These are phyloP conservation scores for Hymenoscyphus linearis DNA, from an alignment of 2,329 filamentous ascomycete species.

Conservation along the genomic window DNA sequence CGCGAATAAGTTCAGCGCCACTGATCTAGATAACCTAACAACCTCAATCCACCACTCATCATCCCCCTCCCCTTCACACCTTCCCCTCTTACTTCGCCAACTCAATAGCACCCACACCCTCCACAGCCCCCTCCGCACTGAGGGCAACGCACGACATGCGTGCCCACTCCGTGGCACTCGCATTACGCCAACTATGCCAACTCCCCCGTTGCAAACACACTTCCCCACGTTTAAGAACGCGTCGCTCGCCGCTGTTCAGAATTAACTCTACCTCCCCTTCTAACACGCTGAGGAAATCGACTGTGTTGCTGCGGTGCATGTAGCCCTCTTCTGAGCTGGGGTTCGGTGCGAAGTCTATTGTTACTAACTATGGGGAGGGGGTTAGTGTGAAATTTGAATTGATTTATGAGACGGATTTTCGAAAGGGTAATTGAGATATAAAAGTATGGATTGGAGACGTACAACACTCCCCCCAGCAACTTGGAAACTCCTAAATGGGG, in stretches of 20 bases:
- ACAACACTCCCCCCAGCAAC: constrained; percentile 3
- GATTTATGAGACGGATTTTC: too few relatives aligned
- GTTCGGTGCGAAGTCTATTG: constrained; percentile 14
- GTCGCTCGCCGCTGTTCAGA: constrained; percentile 37
- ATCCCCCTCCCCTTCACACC: too few relatives aligned
- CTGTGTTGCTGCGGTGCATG: constrained; percentile 38
- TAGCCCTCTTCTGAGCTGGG: constrained; percentile 11
- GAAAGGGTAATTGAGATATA: too few relatives aligned
- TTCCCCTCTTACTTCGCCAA: too few relatives aligned
- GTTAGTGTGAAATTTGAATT: too few relatives aligned
- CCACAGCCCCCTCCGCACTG: constrained; percentile 13
- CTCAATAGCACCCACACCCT: constrained; percentile 5
- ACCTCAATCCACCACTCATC: too few relatives aligned
- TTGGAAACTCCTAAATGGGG: constrained; percentile 7
- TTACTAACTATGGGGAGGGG: neutral
- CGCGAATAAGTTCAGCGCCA: too few relatives aligned
- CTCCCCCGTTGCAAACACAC: constrained; percentile 37
- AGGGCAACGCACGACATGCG: constrained; percentile 13
- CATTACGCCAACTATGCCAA: constrained; percentile 38
- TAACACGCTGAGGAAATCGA: constrained; percentile 37
- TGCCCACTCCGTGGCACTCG: constrained; percentile 14
- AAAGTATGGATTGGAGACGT: neutral
- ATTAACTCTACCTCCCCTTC: constrained; percentile 35
- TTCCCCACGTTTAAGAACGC: constrained; percentile 34
- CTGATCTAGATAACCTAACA: too few relatives aligned